Conservation (phyloP, 176 grass and related monocot genomes). For the Alloteropsis semialata region DNA sequence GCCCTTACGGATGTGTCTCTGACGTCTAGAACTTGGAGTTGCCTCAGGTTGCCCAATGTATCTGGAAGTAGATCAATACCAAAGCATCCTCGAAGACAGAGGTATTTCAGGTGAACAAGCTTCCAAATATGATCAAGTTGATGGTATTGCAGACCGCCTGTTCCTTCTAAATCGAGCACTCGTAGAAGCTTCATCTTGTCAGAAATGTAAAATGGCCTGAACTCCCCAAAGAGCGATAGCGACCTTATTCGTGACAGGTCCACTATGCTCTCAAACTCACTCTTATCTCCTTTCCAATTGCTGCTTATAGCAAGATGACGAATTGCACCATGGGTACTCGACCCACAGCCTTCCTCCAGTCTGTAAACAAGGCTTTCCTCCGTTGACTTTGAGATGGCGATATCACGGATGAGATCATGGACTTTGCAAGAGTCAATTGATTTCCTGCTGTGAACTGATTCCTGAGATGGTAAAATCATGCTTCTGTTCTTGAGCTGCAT, state of each 20-base stretch:
- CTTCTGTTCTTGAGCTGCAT: not conserved
- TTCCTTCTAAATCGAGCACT: not conserved
- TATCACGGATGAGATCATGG: not conserved
- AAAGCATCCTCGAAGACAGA: not conserved
- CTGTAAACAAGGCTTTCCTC: not conserved
- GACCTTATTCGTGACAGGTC: not conserved
- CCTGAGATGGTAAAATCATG: not conserved
- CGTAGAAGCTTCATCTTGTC: not conserved
- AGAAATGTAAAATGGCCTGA: not conserved
- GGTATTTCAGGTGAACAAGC: not conserved
- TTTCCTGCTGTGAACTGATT: not conserved
- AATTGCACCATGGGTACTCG: not conserved
- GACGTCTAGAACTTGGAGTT: not conserved
- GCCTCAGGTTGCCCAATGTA: not conserved
- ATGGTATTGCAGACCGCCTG: accelerated
- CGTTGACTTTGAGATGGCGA: not conserved
- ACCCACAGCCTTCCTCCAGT: not conserved
- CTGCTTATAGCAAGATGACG: not conserved
- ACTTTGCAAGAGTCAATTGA: not conserved
- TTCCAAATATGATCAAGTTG: not conserved
- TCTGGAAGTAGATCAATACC: not conserved
- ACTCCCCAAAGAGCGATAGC: not conserved
- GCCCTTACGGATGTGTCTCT: accelerated
- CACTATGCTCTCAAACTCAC: not conserved
- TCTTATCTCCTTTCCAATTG: not conserved